Base-by-base conservation (phyloP, 225 moss, liverwort and hornwort genomes). In the Bryoerythrophyllum caledonicum region DNA sequence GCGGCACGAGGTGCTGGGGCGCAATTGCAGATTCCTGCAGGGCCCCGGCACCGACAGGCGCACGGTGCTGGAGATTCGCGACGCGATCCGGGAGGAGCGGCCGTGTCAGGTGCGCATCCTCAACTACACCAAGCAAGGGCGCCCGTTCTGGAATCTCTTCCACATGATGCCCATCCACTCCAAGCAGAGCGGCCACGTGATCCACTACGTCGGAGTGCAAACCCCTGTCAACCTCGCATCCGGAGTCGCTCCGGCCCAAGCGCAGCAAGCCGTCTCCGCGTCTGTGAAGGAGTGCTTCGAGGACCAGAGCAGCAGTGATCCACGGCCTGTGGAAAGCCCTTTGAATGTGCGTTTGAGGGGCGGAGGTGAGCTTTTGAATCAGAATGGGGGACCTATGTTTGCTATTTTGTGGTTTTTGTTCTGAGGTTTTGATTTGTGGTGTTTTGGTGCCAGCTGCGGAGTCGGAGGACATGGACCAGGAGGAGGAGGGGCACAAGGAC, bases 1-100 rank as follows among this genome's bases (percentile, higher is more conserved):
- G 30, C 78, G 67, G 23, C 65, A 65, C 0, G 93, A 95, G 78
- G 90, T 95, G 1, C 20, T 95, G 73, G 93, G 93, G 19, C 88
- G 88, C 68, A 91, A 93, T 41, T 93, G 93, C 69, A 88, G 95
- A 49, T 93, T 95, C 68, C 74, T 95, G 63, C 95, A 95, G 60
- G 93, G 95, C 12, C 86, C 84, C 11, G 83, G 67, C 6, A 95
- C 91, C 5, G 87, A 89, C 63, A 82, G 91, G 16, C 79, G 91
- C 32, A 85, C 91, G 7, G 87, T 95, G 57, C 79, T 91, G 21
- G 91, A 91, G 69, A 84, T 95, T 35, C 80, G 95, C 60, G 95
- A 93, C 30, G 95, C 93, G 2, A 70, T 95, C 26, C 82, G 88
- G 10, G 93, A 93, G 81, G 91, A 88, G 73, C 79, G 81, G 48